phyloP scores from a whole-genome alignment of 306 rosid species.

The Canavalia gladiata region DNA sequence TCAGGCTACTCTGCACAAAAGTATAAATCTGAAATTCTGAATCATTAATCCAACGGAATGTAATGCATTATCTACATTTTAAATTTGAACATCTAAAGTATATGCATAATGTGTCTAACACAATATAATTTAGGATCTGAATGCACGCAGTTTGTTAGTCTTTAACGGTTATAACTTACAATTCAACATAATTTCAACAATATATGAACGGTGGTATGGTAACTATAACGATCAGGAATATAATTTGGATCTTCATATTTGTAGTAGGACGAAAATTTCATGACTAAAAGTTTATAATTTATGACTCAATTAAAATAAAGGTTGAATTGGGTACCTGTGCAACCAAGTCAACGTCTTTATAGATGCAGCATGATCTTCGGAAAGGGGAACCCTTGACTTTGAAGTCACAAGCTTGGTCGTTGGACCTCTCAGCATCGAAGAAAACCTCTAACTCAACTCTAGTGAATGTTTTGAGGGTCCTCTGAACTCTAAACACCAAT shows the following conservation, averaged over 20 bases:
- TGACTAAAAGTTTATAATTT: neutral
- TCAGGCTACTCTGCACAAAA: constrained; percentile 82
- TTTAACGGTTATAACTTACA: neutral
- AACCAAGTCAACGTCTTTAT: constrained; percentile 60
- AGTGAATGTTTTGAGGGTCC: constrained; percentile 60
- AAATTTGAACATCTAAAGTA: neutral
- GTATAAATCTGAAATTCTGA: neutral
- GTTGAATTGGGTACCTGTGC: constrained; percentile 72
- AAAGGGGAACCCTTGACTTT: constrained; percentile 77
- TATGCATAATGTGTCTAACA: no score
- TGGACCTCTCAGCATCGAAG: constrained; percentile 52
- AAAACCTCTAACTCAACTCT: constrained; percentile 70
- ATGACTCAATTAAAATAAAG: neutral
- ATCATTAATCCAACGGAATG: neutral
- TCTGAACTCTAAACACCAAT: constrained; percentile 63
- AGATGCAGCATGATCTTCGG: constrained; percentile 74
- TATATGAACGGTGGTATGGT: neutral
- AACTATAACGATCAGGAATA: no score
- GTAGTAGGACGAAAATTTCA: no score
- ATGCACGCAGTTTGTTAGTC: no score
- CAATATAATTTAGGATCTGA: no score
- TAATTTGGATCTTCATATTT: no score
- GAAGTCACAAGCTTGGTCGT: constrained; percentile 55
- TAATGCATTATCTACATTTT: neutral
- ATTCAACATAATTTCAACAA: neutral